These are phyloP conservation scores for Fomes fomentarius DNA, from an alignment of 1,284 basidiomycete species.

Conservation along the genomic window DNA sequence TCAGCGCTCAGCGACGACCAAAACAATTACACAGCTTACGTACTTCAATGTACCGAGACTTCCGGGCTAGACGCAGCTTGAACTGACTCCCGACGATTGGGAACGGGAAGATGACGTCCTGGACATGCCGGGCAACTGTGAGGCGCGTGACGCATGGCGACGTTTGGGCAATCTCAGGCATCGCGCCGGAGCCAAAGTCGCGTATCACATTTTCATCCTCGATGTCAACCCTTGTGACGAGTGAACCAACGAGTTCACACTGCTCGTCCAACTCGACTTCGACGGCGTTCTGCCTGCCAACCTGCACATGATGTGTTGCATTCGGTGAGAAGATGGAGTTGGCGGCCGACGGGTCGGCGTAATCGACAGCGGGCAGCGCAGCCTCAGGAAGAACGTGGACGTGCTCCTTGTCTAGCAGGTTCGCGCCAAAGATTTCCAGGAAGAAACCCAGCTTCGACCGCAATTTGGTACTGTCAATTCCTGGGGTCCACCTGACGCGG, in stretches of 20 bases:
- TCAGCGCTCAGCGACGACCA: constrained; percentile 26
- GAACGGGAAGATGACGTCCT: constrained; percentile 38
- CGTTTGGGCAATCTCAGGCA: constrained; percentile 30
- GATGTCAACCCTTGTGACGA: constrained; percentile 31
- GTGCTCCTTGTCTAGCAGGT: constrained; percentile 32
- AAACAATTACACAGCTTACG: not conserved
- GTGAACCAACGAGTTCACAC: constrained; percentile 30
- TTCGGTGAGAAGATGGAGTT: not conserved
- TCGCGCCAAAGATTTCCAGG: constrained; percentile 34
- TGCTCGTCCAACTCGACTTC: constrained; percentile 37
- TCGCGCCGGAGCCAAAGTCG: constrained; percentile 25
- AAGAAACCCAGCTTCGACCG: constrained; percentile 31
- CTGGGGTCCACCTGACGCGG: constrained; percentile 32
- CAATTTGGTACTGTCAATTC: constrained; percentile 12
- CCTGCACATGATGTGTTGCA: not conserved
- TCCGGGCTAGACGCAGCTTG: constrained; percentile 51
- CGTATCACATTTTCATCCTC: constrained; percentile 26
- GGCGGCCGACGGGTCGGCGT: not conserved
- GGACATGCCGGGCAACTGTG: constrained; percentile 25
- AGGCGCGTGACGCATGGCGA: constrained; percentile 39
- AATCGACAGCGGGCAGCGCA: constrained; percentile 4
- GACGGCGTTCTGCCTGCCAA: constrained; percentile 7
- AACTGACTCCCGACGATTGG: constrained; percentile 34
- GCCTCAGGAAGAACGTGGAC: constrained; percentile 36
- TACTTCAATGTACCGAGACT: constrained; percentile 58